Conservation (phyloP, 2,329 filamentous ascomycete genomes). For the Fusarium sterilihyphosum region DNA sequence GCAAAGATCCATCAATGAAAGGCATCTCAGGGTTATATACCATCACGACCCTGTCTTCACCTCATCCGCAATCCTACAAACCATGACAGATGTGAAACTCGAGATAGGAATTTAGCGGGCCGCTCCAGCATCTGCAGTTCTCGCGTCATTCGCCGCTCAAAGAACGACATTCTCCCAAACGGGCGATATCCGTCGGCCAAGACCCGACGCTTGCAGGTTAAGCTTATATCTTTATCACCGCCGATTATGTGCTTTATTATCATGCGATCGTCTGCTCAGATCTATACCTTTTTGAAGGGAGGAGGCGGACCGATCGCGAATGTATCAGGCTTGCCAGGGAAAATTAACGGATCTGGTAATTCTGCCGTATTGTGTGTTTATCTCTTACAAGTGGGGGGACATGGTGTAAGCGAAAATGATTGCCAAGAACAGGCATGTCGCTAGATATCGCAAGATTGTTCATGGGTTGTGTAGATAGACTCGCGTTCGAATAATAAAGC, state of each 20-base stretch:
- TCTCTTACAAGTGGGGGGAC: not conserved
- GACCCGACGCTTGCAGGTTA: conserved; percentile 21
- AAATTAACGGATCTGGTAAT: not conserved
- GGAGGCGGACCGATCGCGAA: not conserved
- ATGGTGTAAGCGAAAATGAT: not conserved
- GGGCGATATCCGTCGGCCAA: conserved; percentile 30
- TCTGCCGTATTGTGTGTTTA: not conserved
- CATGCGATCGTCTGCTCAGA: not conserved
- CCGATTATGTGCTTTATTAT: not conserved
- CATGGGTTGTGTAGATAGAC: not conserved
- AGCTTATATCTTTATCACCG: conserved; percentile 20
- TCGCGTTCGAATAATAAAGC: no score
- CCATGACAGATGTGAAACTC: conserved; percentile 12
- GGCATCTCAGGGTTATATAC: conserved; percentile 23
- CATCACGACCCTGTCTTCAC: conserved; percentile 5
- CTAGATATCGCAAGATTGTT: not conserved
- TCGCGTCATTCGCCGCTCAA: conserved; percentile 38
- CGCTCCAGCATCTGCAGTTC: conserved; percentile 3
- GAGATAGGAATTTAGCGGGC: conserved; percentile 29
- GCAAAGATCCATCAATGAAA: no score
- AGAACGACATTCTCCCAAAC: conserved; percentile 37
- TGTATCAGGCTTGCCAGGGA: not conserved
- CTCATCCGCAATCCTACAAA: not conserved
- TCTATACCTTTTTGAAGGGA: not conserved
- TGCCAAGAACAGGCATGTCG: not conserved